phyloP scores from a whole-genome alignment of 768 basidiomycete genomes.

The Wakefieldia striispora region DNA sequence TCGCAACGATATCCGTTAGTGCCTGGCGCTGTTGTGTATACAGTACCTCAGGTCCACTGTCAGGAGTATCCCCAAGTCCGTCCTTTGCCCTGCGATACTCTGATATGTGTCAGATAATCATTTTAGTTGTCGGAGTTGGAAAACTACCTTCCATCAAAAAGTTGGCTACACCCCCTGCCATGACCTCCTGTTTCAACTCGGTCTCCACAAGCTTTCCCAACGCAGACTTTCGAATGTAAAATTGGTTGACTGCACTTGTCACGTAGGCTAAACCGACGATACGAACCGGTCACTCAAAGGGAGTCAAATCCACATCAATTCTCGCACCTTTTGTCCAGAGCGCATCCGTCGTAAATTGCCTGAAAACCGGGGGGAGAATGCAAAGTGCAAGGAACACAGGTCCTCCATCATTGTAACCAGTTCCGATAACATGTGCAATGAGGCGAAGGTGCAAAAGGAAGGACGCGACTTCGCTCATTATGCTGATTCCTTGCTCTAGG shows the following conservation, averaged over 20 bases:
- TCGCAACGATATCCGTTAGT: slow-evolving; percentile 3
- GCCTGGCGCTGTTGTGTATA: slow-evolving; percentile 4
- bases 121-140: neutral
- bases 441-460: slow-evolving; percentile 24
- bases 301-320: neutral
- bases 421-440: slow-evolving; percentile 16
- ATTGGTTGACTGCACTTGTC: slow-evolving; percentile 10
- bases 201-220: slow-evolving; percentile 8
- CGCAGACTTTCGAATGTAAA: slow-evolving; percentile 22
- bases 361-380: slow-evolving; percentile 10
- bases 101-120: neutral
- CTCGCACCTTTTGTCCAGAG: slow-evolving; percentile 24
- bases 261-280: slow-evolving; percentile 19
- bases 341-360: neutral
- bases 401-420: slow-evolving; percentile 15
- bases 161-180: slow-evolving; percentile 16
- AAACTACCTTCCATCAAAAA: slow-evolving; percentile 15
- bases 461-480: slow-evolving; percentile 14
- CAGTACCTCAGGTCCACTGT: slow-evolving; percentile 9
- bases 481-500: slow-evolving; percentile 7
- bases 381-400: slow-evolving; percentile 22
- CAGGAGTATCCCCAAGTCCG: slow-evolving; percentile 18
- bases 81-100: slow-evolving; percentile 22
- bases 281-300: neutral
- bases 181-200: slow-evolving; percentile 20